A percentile compares a stretch with the other conserved stretches of the same genome.
These are phyloP conservation scores for Leishmania amazonensis DNA, from an alignment of 208 protist species.

Conservation along the genomic window DNA sequence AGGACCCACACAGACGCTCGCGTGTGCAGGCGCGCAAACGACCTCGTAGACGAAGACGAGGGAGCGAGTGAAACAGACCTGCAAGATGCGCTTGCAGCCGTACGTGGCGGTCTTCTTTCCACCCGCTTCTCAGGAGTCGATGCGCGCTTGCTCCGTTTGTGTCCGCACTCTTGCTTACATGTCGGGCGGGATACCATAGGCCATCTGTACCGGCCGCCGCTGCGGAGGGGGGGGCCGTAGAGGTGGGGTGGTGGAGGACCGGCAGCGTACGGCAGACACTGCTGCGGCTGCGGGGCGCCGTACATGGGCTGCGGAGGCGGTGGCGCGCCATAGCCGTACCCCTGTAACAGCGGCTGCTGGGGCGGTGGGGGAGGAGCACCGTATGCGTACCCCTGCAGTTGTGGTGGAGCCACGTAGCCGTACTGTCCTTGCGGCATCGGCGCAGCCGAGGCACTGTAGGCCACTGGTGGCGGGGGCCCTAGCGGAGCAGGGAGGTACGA, in stretches of 20 bases:
- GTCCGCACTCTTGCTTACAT: constrained; percentile 6
- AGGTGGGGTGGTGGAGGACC: constrained; percentile 13
- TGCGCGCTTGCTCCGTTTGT: background rate
- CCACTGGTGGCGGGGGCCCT: constrained; percentile 23
- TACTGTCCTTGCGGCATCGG: background rate
- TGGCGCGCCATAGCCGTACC: constrained; percentile 5
- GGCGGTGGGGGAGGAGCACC: no score
- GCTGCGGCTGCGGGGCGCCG: constrained; percentile 5
- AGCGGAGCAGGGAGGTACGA: constrained; percentile 20
- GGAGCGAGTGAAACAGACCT: background rate
- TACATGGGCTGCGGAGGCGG: constrained; percentile 28
- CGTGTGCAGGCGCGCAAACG: background rate
- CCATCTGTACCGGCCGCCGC: constrained; percentile 22
- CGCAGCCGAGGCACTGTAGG: constrained; percentile 11
- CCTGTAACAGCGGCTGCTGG: background rate
- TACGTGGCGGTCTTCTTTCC: background rate
- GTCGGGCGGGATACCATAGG: constrained; percentile 33
- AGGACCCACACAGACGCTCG: background rate
- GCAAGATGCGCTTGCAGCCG: background rate
- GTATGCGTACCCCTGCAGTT: background rate
- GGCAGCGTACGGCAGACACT: constrained; percentile 14
- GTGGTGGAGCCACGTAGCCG: constrained; percentile 6
- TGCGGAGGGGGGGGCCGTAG: constrained; percentile 17
- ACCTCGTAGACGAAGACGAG: background rate
- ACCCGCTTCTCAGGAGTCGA: background rate